Evolutionary conservation across 73 alveolate species (phyloP), one percentile per base, ranked within the genome.

Genomic region (Breviolum minutum): DNA sequence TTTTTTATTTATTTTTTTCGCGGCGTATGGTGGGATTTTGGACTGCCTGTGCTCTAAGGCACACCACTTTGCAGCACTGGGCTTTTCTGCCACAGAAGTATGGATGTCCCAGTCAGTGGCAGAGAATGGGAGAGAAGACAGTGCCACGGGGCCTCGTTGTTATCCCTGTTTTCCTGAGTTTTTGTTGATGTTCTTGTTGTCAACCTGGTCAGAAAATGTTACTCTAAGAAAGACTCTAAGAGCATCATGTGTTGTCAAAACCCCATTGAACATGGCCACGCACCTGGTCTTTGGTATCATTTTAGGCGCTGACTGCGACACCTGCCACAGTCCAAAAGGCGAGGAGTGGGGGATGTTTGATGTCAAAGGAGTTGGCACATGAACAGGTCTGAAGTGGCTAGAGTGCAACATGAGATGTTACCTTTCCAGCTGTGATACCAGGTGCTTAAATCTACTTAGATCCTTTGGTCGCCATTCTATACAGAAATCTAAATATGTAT

Each of bases 1-100:
- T n/a, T n/a, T n/a, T n/a, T n/a, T n/a, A n/a, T n/a, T n/a, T n/a
- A n/a, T 40, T 40, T 40, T 40, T 40, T 40, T 40, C 3, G 54
- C 54, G 60, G 60, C 85, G 48, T 11, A 40, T 40, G 54, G 54
- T 40, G 54, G 54, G 54, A 40, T 40, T 40, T 40, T 40, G 54
- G 54, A 40, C 54, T 40, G 3, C 54, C 54, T 19, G 19, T 76
- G 17, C 29, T 16, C 17, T 16, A 24, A 92, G 98, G 98, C 98
- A 24, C 98, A 92, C 61, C 98, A 92, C 32, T 92, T 92, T 40
- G 98, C 98, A 12, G 98, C 98, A 22, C 90, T 92, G 82, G 98
- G 98, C 98, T 74, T 92, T 80, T 73, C 98, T 17, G 91, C 91
- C 90, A 64, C 90, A 22, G 98, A 92, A 84, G 92, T 77, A 63